Percentiles rank a stretch among this genome's conserved stretches.
These are phyloP conservation scores for Colletotrichum liriopes DNA, from an alignment of 2,329 filamentous ascomycete genomes.

Conservation along the genomic window DNA sequence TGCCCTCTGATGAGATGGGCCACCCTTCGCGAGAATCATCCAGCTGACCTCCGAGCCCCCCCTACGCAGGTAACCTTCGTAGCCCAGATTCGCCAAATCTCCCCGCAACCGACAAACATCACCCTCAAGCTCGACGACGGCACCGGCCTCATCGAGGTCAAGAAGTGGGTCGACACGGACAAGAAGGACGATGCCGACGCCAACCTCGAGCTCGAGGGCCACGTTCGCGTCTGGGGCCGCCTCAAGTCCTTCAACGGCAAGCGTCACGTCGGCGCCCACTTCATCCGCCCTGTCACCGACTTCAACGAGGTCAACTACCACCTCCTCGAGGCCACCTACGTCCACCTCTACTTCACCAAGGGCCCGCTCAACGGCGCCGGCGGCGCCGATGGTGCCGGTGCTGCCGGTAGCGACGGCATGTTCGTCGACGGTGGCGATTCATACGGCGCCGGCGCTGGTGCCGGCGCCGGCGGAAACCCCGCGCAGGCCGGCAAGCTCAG, in stretches of 20 bases:
- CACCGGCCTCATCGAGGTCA: slow-evolving; percentile 92
- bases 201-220: slow-evolving; percentile 79
- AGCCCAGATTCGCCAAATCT: slow-evolving; percentile 90
- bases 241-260: slow-evolving; percentile 89
- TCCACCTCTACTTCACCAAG: slow-evolving; percentile 87
- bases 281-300: slow-evolving; percentile 84
- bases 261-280: slow-evolving; percentile 84
- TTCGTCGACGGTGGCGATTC: slow-evolving; percentile 68
- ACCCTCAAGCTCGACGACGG: slow-evolving; percentile 97
- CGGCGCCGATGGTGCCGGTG: slow-evolving; percentile 58
- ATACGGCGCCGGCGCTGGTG: slow-evolving; percentile 57
- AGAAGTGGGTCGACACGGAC: slow-evolving; percentile 84
- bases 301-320: slow-evolving; percentile 96
- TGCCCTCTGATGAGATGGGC: not conserved
- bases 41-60: not conserved
- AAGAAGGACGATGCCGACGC: slow-evolving; percentile 64
- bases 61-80: slow-evolving; percentile 75
- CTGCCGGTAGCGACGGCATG: slow-evolving; percentile 65
- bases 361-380: slow-evolving; percentile 70
- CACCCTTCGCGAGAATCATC: not conserved
- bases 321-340: slow-evolving; percentile 88
- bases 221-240: slow-evolving; percentile 89
- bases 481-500: slow-evolving; percentile 56
- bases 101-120: slow-evolving; percentile 89
- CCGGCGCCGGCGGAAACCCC: slow-evolving; percentile 52